A percentile compares a stretch with the other conserved stretches of the same genome.
phyloP scores from a whole-genome alignment of 2,329 filamentous ascomycete genomes.

The Clonostachys chloroleuca region DNA sequence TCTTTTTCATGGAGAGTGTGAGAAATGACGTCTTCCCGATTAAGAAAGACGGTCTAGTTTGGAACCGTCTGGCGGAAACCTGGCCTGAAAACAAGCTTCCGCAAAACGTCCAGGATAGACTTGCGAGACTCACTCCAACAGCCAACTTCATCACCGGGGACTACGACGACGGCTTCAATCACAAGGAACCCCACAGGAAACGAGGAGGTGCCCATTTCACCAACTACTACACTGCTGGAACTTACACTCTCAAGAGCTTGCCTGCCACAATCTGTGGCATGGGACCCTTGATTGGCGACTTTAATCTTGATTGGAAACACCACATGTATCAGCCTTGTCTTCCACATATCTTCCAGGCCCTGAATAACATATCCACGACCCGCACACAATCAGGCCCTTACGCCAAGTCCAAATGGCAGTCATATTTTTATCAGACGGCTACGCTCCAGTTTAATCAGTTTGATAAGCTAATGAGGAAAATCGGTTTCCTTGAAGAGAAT shows the following conservation, averaged over 20 bases:
- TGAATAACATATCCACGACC: conserved; percentile 5
- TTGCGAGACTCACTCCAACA: conserved; percentile 14
- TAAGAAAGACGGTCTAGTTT: conserved; percentile 16
- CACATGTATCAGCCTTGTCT: conserved; percentile 31
- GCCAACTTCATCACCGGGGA: conserved; percentile 13
- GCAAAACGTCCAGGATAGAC: conserved; percentile 10
- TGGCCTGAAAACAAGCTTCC: conserved; percentile 14
- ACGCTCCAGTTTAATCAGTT: conserved; percentile 26
- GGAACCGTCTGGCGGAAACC: conserved; percentile 13
- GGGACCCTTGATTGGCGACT: conserved; percentile 23
- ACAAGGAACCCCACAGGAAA: not conserved
- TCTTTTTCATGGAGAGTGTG: conserved; percentile 25
- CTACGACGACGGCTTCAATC: conserved; percentile 5
- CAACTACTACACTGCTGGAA: conserved; percentile 22
- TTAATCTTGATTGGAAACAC: conserved; percentile 25
- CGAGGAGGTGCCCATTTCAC: conserved; percentile 24
- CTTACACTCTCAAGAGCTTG: conserved; percentile 27
- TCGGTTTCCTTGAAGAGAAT: conserved; percentile 20
- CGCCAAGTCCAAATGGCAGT: conserved; percentile 17
- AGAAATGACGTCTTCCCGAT: conserved; percentile 25
- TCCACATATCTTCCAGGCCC: conserved; percentile 14
- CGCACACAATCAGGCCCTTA: too few species aligned
- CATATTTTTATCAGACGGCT: conserved; percentile 23
- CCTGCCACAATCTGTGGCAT: conserved; percentile 25
- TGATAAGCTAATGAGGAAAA: conserved; percentile 16